Conservation (phyloP, 163 green algal genomes). For the Scenedesmus sp. region DNA sequence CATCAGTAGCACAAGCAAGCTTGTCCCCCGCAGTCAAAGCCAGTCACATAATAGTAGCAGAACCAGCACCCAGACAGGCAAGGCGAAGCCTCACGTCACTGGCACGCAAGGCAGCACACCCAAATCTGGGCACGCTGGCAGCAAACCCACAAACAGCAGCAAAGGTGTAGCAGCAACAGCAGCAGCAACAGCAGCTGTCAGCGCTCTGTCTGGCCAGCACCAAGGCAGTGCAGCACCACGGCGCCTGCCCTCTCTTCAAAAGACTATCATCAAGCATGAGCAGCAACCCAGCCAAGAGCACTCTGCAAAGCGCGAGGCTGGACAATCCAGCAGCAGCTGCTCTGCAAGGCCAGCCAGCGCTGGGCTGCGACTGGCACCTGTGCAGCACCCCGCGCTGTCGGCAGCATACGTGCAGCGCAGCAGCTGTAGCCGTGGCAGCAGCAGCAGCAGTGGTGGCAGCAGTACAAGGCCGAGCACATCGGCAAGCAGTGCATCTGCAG, state of each 20-base stretch:
- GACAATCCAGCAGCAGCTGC: background rate
- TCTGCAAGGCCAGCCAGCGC: slow-evolving; percentile 6
- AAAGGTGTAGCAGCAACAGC: background rate
- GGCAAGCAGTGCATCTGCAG: background rate
- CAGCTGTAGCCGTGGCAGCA: background rate
- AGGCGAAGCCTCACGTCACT: background rate
- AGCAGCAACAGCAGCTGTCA: background rate
- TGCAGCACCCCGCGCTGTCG: slow-evolving; percentile 23
- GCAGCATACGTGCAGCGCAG: background rate
- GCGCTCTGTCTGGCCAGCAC: background rate
- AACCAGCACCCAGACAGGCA: background rate
- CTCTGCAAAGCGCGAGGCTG: background rate
- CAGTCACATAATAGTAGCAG: background rate
- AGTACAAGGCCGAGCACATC: background rate
- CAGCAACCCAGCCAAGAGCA: background rate
- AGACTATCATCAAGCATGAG: background rate
- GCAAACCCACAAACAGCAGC: background rate
- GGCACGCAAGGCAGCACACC: background rate
- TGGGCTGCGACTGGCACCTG: background rate
- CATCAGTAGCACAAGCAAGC: background rate
- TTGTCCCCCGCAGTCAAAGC: background rate
- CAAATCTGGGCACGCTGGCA: background rate
- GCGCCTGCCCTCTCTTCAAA: background rate
- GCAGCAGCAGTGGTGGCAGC: background rate
- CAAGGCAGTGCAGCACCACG: slow-evolving; percentile 9